Conservation (phyloP, 2,329 filamentous ascomycete species). For the Apiospora phragmitis region DNA sequence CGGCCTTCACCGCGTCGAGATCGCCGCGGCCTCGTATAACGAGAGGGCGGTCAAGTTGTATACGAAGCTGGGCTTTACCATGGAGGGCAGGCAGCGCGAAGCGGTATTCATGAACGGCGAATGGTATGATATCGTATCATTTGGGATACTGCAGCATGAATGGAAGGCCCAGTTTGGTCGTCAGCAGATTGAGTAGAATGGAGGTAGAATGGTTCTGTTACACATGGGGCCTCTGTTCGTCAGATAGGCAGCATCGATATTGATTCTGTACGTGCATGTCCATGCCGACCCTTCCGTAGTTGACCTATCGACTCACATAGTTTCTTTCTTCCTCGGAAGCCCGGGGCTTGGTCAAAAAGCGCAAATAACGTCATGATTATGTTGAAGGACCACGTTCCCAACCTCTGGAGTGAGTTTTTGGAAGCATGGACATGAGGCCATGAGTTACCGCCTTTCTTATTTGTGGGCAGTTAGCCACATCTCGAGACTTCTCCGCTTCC, state of each 20-base stretch:
- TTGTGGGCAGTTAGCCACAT: background rate
- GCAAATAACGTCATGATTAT: no score
- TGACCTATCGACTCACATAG: background rate
- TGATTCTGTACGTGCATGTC: background rate
- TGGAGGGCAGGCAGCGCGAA: constrained; percentile 44
- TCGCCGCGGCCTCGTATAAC: constrained; percentile 44
- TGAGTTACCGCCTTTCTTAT: background rate
- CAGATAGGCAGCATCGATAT: no score
- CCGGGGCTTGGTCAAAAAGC: background rate
- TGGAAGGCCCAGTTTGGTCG: constrained; percentile 27
- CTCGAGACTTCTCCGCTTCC: background rate
- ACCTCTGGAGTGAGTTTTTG: background rate
- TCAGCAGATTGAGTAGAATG: background rate
- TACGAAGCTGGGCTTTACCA: constrained; percentile 43
- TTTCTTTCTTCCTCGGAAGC: background rate
- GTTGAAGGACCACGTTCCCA: no score
- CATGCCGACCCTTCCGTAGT: background rate
- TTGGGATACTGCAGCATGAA: constrained; percentile 40
- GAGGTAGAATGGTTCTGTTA: background rate
- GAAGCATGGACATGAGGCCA: no score
- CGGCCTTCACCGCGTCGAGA: constrained; percentile 43
- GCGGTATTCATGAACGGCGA: constrained; percentile 42
- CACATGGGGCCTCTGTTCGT: background rate
- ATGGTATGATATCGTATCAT: constrained; percentile 36
- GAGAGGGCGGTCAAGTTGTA: constrained; percentile 43